A percentile compares a stretch with the other conserved stretches of the same genome.
phyloP scores from a whole-genome alignment of 495 filamentous ascomycete species.

The Durotheca rogersii region DNA sequence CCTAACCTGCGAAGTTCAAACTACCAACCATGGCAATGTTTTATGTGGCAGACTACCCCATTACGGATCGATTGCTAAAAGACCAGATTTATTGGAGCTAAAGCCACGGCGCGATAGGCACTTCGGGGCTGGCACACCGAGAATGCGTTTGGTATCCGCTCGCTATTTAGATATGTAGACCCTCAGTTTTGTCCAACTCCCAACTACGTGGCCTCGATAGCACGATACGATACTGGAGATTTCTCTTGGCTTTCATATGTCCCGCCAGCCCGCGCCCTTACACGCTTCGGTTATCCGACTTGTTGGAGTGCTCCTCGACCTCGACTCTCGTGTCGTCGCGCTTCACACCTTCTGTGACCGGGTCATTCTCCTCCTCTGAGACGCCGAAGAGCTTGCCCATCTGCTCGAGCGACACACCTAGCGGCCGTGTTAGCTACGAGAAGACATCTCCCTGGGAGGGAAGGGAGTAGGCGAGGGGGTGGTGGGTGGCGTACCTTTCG shows the following conservation, averaged over 20 bases:
- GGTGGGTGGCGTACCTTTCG: conserved; percentile 60
- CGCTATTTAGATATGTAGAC: too few species aligned
- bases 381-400: conserved; percentile 58
- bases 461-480: conserved; percentile 52
- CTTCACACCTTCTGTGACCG: conserved; percentile 12
- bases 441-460: conserved; percentile 36
- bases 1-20: too few species aligned
- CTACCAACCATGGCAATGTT: too few species aligned
- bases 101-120: too few species aligned
- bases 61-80: too few species aligned
- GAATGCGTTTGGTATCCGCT: too few species aligned
- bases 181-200: too few species aligned
- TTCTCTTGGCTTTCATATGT: background rate
- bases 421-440: conserved; percentile 36
- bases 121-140: too few species aligned
- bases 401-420: conserved; percentile 48
- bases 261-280: background rate
- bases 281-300: conserved; percentile 22
- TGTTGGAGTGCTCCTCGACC: conserved; percentile 19
- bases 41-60: too few species aligned
- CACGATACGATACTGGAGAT: too few species aligned
- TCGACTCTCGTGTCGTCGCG: conserved; percentile 14
- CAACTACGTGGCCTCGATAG: too few species aligned
- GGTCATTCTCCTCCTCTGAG: conserved; percentile 9
- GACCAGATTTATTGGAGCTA: too few species aligned